Evolutionary conservation across 78 protist genomes (phyloP).

Genomic region (Protostelium mycophagum): DNA sequence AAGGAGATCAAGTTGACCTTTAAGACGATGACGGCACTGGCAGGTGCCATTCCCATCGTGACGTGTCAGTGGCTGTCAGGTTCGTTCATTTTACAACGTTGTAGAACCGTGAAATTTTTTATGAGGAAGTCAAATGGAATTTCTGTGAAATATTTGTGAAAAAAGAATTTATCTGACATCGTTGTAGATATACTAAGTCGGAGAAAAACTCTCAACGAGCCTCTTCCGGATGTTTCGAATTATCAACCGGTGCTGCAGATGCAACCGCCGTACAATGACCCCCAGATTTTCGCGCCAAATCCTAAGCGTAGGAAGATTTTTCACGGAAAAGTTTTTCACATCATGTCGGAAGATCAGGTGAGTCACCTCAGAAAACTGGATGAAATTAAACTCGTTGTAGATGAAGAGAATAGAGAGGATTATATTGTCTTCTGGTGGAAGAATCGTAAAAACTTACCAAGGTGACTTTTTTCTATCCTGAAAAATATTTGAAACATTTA

Average conservation of each 20-base stretch:
- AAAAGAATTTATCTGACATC: too few species aligned
- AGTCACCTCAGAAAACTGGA: not conserved
- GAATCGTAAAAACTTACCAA: not conserved
- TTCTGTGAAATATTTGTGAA: too few species aligned
- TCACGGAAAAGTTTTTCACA: not conserved
- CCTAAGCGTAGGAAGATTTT: not conserved
- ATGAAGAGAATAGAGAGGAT: not conserved
- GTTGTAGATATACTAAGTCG: too few species aligned
- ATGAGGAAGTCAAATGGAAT: too few species aligned
- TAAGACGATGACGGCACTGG: not conserved
- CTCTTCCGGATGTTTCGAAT: not conserved
- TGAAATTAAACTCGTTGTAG: not conserved
- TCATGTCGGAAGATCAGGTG: not conserved
- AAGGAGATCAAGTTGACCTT: not conserved
- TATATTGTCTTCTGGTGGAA: not conserved
- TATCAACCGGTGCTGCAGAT: not conserved
- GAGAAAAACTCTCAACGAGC: not conserved
- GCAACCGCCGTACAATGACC: not conserved
- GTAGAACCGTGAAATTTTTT: too few species aligned
- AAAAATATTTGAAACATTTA: too few species aligned
- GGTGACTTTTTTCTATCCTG: too few species aligned
- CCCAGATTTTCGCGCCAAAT: not conserved
- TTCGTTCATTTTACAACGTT: too few species aligned
- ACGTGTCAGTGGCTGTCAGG: not conserved
- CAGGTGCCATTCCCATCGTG: not conserved